Percentiles rank a stretch among this genome's conserved stretches.
Conservation (phyloP, 257 asterid species). For the Solanum tacnaense region DNA sequence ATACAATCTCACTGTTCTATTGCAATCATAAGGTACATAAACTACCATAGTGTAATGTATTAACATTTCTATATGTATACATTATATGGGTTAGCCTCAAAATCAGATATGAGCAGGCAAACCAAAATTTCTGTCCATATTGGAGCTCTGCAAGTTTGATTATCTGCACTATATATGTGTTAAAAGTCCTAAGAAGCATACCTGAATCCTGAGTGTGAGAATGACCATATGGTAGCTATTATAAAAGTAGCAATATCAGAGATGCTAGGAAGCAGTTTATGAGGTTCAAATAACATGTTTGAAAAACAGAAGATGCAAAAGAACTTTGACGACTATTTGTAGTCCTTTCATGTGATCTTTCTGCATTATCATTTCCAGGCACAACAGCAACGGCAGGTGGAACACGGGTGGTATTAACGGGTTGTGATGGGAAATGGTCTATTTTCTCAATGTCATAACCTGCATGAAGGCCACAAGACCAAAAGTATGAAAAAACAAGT, state of each 20-base stretch:
- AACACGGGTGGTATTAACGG: constrained; percentile 26
- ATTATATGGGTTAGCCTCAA: background rate
- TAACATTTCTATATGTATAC: background rate
- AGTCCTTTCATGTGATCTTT: constrained; percentile 11
- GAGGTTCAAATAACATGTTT: constrained; percentile 4
- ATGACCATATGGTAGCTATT: constrained; percentile 5
- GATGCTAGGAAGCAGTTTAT: constrained; percentile 9
- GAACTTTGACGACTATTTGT: constrained; percentile 16
- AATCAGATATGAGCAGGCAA: background rate
- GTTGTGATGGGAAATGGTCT: constrained; percentile 14
- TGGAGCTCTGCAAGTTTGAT: background rate
- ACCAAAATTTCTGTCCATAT: background rate
- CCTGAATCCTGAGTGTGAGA: background rate
- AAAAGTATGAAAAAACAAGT: background rate
- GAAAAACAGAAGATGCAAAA: constrained; percentile 20
- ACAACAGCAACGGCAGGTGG: constrained; percentile 47
- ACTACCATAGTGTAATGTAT: background rate
- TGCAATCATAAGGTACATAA: background rate
- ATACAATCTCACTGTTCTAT: background rate
- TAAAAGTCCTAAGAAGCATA: background rate
- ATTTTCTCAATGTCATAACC: constrained; percentile 51
- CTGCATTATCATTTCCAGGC: constrained; percentile 13
- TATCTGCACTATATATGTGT: background rate
- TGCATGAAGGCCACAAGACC: constrained; percentile 11
- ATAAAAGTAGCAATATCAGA: constrained; percentile 1